phyloP scores from a whole-genome alignment of 2,329 filamentous ascomycete species.

The Cercospora zeina region DNA sequence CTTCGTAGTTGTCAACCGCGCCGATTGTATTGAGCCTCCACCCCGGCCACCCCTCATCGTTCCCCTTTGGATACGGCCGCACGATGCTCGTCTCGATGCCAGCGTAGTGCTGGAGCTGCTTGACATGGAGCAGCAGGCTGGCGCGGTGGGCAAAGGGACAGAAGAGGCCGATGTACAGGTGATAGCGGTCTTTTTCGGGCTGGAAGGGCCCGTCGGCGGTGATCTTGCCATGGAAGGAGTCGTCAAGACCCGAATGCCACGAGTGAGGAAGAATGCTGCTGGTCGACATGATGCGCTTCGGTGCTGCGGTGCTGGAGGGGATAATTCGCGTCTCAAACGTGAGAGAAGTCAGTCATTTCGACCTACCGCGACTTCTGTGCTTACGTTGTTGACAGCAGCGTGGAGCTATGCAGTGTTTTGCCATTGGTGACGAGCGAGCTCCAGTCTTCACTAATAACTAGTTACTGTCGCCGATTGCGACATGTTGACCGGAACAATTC shows the following conservation, averaged over 20 bases:
- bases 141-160: constrained; percentile 65
- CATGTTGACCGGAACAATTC: neutral
- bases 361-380: neutral
- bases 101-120: constrained; percentile 54
- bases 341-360: neutral
- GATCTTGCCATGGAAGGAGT: constrained; percentile 56
- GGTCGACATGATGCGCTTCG: constrained; percentile 5
- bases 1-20: constrained; percentile 47
- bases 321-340: constrained; percentile 19
- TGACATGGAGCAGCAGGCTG: constrained; percentile 59
- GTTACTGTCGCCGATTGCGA: neutral
- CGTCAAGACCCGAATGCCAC: constrained; percentile 42
- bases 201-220: constrained; percentile 50
- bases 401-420: neutral
- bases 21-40: constrained; percentile 58
- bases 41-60: constrained; percentile 63
- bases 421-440: neutral
- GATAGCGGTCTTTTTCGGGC: constrained; percentile 55
- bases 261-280: neutral
- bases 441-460: too few species aligned
- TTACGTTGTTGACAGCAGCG: neutral
- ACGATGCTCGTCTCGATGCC: constrained; percentile 59
- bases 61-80: constrained; percentile 66
- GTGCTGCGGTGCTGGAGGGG: neutral
- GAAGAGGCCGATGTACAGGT: constrained; percentile 62